Evolutionary conservation across 2,329 filamentous ascomycete species (phyloP).

Genomic region (Penicillium sp.): DNA sequence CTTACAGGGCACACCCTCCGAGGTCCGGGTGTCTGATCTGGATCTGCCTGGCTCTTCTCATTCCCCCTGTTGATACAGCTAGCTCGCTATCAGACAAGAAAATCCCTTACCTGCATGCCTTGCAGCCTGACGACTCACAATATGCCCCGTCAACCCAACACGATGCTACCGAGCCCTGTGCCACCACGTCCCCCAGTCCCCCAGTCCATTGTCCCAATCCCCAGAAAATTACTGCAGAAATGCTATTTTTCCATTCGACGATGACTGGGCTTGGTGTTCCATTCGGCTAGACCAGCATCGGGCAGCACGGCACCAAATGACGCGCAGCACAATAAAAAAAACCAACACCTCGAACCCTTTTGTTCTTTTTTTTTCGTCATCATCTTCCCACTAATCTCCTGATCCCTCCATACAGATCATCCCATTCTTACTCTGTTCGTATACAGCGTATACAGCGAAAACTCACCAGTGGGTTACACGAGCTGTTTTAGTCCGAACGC

Average conservation of each 20-base stretch:
- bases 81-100: constrained; percentile 4
- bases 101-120: constrained; percentile 21
- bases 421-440: background rate
- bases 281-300: constrained; percentile 13
- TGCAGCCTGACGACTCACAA: constrained; percentile 24
- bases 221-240: background rate
- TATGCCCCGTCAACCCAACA: constrained; percentile 22
- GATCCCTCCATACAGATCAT: constrained; percentile 15
- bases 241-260: background rate
- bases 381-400: constrained; percentile 12
- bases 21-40: constrained; percentile 6
- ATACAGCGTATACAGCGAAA: background rate
- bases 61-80: background rate
- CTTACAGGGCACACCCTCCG: constrained; percentile 14
- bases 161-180: constrained; percentile 23
- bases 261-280: background rate
- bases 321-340: constrained; percentile 13
- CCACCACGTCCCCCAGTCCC: constrained; percentile 6
- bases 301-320: constrained; percentile 23
- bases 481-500: constrained; percentile 12
- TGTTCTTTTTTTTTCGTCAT: constrained; percentile 12
- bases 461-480: constrained; percentile 16
- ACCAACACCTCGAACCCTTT: constrained; percentile 1
- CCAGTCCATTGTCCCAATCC: background rate
- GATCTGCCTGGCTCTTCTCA: constrained; percentile 3